Evolutionary conservation across 257 asterid species (phyloP), one percentile per base, ranked within the genome.

Genomic region (Nicotiana paniculata): DNA sequence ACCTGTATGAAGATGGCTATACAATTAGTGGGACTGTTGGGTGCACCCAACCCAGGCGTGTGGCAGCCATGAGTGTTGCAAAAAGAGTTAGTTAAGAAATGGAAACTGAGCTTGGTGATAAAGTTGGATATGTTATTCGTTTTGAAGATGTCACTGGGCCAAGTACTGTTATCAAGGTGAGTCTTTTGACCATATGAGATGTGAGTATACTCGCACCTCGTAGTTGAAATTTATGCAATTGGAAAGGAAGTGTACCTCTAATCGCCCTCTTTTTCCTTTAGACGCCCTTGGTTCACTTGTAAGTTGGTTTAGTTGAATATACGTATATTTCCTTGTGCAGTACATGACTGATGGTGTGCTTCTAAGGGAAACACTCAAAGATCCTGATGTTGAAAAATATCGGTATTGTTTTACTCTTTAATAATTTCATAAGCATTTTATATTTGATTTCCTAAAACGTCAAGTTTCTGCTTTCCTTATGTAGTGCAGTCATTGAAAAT

Each of bases 281-380:
- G 13, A 51, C 12, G 17, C 57, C 37, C 79, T 21, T 72, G 39
- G 61, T 26, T 70, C 61, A 13, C 61, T 24, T 13, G 4, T 48
- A 46, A 46, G 61, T 72, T 46, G 79, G 79, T 74, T 15, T 74
- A 48, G 79, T 59, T 74, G 35, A 33, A 24, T 74, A 74, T 48
- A 51, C 65, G 54, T 80, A 32, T 30, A 28, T 82, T 76, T 59
- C 48, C 54, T 77, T 37, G 61, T 54, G 77, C 91, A 95, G 99
- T 95, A 96, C 90, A 96, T 96, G 99, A 96, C 98, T 76, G 99
- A 96, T 90, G 99, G 99, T 63, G 99, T 96, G 85, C 97, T 96
- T 86, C 90, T 96, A 81, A 90, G 97, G 65, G 99, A 96, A 95
- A 94, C 98, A 2, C 85, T 96, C 70, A 96, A 93, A 87, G 99